Evolutionary conservation across 2,329 filamentous ascomycete species (phyloP).

Genomic region (Ascochyta rabiei): DNA sequence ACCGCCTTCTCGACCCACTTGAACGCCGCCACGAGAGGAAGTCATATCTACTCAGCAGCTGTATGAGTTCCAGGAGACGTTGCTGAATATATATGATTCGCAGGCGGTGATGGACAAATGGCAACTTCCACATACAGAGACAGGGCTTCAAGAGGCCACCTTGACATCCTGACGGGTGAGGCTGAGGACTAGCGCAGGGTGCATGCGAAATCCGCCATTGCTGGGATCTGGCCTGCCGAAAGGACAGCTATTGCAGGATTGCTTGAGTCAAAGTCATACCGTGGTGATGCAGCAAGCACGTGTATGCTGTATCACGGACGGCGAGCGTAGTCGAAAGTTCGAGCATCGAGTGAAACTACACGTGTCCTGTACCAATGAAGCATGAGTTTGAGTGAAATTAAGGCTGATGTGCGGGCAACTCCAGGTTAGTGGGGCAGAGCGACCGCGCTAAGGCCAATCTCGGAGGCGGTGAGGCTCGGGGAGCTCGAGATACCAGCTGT

Average conservation of each 20-base stretch:
- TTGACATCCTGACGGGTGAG: constrained; percentile 16
- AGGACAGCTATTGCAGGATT: background rate
- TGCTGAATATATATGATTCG: background rate
- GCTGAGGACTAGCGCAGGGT: constrained; percentile 12
- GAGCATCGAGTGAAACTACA: constrained; percentile 28
- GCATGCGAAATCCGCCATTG: background rate
- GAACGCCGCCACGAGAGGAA: background rate
- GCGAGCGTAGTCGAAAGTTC: constrained; percentile 25
- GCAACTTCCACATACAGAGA: background rate
- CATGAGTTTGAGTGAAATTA: constrained; percentile 37
- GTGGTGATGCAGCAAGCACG: constrained; percentile 12
- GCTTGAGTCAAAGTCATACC: background rate
- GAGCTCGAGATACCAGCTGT: constrained; percentile 39
- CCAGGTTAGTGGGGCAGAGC: constrained; percentile 4
- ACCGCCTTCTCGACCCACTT: background rate
- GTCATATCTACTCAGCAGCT: background rate
- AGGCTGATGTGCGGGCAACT: constrained; percentile 35
- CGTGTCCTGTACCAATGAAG: constrained; percentile 39
- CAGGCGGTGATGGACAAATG: constrained; percentile 3
- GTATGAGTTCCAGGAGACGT: constrained; percentile 2
- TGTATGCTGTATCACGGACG: constrained; percentile 12
- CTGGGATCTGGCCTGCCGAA: background rate
- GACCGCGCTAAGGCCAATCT: constrained; percentile 24
- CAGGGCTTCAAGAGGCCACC: constrained; percentile 14
- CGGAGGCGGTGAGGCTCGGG: constrained; percentile 25